A percentile compares a stretch with the other conserved stretches of the same genome.
Conservation (phyloP, 1,139 yeast genomes). For the Blastobotrys elegans region DNA sequence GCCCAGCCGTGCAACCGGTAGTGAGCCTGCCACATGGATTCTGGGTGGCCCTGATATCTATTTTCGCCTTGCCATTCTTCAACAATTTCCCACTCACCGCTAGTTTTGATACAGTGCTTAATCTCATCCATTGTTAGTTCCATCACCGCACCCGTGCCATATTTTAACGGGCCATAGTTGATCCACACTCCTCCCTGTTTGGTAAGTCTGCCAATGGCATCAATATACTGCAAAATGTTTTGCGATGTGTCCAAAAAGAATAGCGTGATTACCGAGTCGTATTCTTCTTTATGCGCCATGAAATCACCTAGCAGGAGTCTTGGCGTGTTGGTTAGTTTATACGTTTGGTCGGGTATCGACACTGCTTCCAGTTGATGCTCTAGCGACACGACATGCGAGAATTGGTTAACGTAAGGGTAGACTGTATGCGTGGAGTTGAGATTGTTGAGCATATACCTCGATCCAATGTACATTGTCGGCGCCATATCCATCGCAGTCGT, state of each 20-base stretch:
- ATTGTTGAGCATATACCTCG: constrained; percentile 26
- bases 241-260: constrained; percentile 88
- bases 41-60: constrained; percentile 30
- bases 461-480: constrained; percentile 57
- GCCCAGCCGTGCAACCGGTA: constrained; percentile 30
- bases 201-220: constrained; percentile 47
- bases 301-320: constrained; percentile 61
- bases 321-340: constrained; percentile 33
- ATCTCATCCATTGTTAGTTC: constrained; percentile 69
- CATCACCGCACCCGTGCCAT: constrained; percentile 79
- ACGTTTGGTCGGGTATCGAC: constrained; percentile 31
- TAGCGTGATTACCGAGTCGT: constrained; percentile 52
- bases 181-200: constrained; percentile 65
- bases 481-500: constrained; percentile 73
- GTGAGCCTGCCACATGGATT: constrained; percentile 28
- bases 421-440: constrained; percentile 27
- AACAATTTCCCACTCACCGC: constrained; percentile 60
- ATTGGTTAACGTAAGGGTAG: constrained; percentile 62
- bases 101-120: constrained; percentile 40
- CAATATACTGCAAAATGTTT: constrained; percentile 66
- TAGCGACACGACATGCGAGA: constrained; percentile 55
- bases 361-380: constrained; percentile 50
- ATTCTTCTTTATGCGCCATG: constrained; percentile 27
- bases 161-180: constrained; percentile 80
- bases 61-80: constrained; percentile 28